Evolutionary conservation across 352 stramenopile species (phyloP), one percentile per base, ranked within the genome.

Genomic region (Saprolegnia diclina): DNA sequence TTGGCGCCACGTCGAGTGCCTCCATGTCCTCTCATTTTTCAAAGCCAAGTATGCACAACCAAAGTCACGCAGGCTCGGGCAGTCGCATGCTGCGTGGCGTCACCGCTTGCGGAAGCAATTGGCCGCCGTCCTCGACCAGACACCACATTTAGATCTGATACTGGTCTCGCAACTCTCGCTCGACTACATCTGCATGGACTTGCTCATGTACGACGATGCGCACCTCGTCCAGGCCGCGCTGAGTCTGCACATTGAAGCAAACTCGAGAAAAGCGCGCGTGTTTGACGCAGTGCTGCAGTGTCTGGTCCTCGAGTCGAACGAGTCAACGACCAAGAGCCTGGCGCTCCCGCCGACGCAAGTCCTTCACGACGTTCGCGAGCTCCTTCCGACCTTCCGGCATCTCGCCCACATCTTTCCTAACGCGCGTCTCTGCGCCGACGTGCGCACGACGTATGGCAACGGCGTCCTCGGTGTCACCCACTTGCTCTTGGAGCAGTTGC

Each of bases 121-220:
- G 42, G 42, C 42, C 1, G 13, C 13, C 10, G 3, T 66, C 1
- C 22, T 66, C 7, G 38, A 53, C 44, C n/a, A 55, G 18, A n/a
- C 42, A 24, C 26, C 40, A 26, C 22, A 48, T 11, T 11, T 66
- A 7, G 57, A 66, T 42, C 40, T 66, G 16, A 13, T 66, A 11
- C 3, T 19, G 13, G 13, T 66, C 18, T 66, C 57, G 6, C 48
- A 66, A 1, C 37, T 37, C n/a, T 40, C 57, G 2, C 29, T 66
- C 37, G 38, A 66, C 22, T 54, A 54, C 26, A 55, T 66, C 32
- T 66, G 57, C 40, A 42, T 66, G 18, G 57, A 66, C 38, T 42
- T 66, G 21, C 52, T 66, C 16, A 53, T 66, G 37, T 55, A 66
- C 42, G 57, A 66, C 13, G 57, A 66, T 22, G 32, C 48, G 24